Percentiles rank a stretch among this genome's conserved stretches.
Conservation (phyloP, 208 protist genomes). For the Acanthamoeba quina region DNA sequence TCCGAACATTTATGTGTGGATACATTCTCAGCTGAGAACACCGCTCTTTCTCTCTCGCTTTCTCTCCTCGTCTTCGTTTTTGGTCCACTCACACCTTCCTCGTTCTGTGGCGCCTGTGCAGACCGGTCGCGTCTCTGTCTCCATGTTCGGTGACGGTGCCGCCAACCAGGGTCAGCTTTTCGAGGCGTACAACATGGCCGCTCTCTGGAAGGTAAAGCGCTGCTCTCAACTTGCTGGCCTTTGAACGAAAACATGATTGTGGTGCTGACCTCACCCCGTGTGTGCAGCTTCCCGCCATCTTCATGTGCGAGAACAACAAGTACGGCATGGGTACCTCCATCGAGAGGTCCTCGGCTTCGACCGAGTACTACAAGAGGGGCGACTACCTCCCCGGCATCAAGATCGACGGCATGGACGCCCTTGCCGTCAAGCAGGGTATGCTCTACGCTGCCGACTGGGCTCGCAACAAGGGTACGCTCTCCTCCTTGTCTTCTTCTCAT, state of each 20-base stretch:
- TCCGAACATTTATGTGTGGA: slow-evolving; percentile 1
- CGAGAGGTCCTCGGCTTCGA: slow-evolving; percentile 92
- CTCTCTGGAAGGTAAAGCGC: slow-evolving; percentile 93
- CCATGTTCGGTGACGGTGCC: slow-evolving; percentile 98
- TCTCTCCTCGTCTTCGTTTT: background rate
- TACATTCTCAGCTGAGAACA: background rate
- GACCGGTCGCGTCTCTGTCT: slow-evolving; percentile 93
- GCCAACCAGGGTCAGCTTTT: slow-evolving; percentile 98
- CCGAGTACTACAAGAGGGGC: slow-evolving; percentile 97
- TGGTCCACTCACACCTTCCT: background rate
- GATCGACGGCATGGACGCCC: slow-evolving; percentile 98
- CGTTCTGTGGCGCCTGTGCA: slow-evolving; percentile 83
- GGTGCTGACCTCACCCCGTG: no score
- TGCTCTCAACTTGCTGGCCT: no score
- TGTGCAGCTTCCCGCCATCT: slow-evolving; percentile 94
- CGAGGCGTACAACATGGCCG: slow-evolving; percentile 98
- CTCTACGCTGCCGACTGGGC: slow-evolving; percentile 85
- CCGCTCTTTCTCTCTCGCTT: background rate
- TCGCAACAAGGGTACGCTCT: slow-evolving; percentile 18
- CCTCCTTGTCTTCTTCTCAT: background rate
- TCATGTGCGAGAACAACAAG: slow-evolving; percentile 98
- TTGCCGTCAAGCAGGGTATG: slow-evolving; percentile 95
- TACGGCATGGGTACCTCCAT: slow-evolving; percentile 98
- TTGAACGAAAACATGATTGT: background rate
- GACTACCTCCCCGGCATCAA: slow-evolving; percentile 97